These are phyloP conservation scores for Plasmodium ovale DNA, from an alignment of 169 alveolate species.

Conservation along the genomic window DNA sequence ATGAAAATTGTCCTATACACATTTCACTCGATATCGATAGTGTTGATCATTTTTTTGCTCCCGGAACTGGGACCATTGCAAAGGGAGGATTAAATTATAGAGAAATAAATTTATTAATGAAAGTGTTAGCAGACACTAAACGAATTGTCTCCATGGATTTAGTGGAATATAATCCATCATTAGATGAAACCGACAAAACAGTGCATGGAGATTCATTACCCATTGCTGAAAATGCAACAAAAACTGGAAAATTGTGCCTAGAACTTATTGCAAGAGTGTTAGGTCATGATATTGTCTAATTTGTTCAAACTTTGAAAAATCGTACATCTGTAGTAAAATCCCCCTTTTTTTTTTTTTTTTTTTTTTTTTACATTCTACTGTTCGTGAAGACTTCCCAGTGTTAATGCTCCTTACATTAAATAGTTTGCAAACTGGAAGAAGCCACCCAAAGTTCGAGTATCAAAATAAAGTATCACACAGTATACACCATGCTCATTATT, in stretches of 20 bases:
- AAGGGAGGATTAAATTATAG: constrained; percentile 79
- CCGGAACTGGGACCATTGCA: constrained; percentile 81
- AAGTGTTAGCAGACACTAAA: constrained; percentile 74
- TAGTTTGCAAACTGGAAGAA: too few species aligned
- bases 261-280: constrained; percentile 64
- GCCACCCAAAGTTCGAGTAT: too few species aligned
- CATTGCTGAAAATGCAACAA: constrained; percentile 40
- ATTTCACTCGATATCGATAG: constrained; percentile 78
- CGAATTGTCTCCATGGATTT: constrained; percentile 61
- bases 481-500: too few species aligned
- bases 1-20: constrained; percentile 70
- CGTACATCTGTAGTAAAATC: too few species aligned
- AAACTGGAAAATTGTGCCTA: constrained; percentile 57
- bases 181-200: constrained; percentile 41
- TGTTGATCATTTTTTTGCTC: constrained; percentile 73
- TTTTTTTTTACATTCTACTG: too few species aligned
- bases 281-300: constrained; percentile 47
- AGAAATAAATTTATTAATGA: constrained; percentile 76
- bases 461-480: too few species aligned
- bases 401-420: too few species aligned
- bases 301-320: background rate
- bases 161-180: constrained; percentile 53
- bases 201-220: constrained; percentile 62
- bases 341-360: too few species aligned
- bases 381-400: too few species aligned